Percentiles rank a stretch among this genome's conserved stretches.
Conservation (phyloP, 2,329 filamentous ascomycete species). For the Penicillium sp. region DNA sequence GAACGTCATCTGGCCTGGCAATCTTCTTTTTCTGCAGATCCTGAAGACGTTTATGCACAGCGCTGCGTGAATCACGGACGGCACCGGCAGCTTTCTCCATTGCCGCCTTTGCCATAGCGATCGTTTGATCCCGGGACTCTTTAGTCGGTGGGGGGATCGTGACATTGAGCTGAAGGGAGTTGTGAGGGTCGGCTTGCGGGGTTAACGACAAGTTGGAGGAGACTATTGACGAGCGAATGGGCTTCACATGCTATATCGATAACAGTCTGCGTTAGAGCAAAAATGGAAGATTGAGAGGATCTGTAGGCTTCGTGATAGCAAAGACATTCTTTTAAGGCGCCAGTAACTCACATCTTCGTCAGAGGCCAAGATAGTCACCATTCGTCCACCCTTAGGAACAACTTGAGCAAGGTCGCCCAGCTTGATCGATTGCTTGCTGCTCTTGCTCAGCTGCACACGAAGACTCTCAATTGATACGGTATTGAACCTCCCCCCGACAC, state of each 20-base stretch:
- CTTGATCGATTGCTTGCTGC: slow-evolving; percentile 43
- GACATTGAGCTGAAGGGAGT: slow-evolving; percentile 39
- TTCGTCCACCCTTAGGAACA: slow-evolving; percentile 54
- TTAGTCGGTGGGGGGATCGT: slow-evolving; percentile 41
- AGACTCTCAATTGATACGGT: slow-evolving; percentile 53
- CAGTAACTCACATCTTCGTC: slow-evolving; percentile 51
- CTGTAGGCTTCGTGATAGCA: too few relatives aligned
- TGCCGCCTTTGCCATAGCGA: slow-evolving; percentile 35
- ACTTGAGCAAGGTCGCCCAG: slow-evolving; percentile 59
- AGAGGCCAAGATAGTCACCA: slow-evolving; percentile 53
- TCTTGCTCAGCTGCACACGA: slow-evolving; percentile 51
- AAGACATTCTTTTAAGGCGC: too few relatives aligned
- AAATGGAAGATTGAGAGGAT: too few relatives aligned
- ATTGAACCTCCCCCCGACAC: slow-evolving; percentile 55
- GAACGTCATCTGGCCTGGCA: slow-evolving; percentile 39
- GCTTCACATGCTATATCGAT: slow-evolving; percentile 34
- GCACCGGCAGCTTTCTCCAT: slow-evolving; percentile 36
- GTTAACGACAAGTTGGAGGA: slow-evolving; percentile 38
- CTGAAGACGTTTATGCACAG: slow-evolving; percentile 40
- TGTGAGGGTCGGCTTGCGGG: slow-evolving; percentile 37
- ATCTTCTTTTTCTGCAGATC: slow-evolving; percentile 38
- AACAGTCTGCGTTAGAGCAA: too few relatives aligned
- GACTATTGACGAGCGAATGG: slow-evolving; percentile 36
- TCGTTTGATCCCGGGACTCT: slow-evolving; percentile 38
- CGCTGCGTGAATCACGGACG: slow-evolving; percentile 36